These are phyloP conservation scores for Cladobotryum mycophilum DNA, from an alignment of 2,329 filamentous ascomycete species.

Conservation along the genomic window DNA sequence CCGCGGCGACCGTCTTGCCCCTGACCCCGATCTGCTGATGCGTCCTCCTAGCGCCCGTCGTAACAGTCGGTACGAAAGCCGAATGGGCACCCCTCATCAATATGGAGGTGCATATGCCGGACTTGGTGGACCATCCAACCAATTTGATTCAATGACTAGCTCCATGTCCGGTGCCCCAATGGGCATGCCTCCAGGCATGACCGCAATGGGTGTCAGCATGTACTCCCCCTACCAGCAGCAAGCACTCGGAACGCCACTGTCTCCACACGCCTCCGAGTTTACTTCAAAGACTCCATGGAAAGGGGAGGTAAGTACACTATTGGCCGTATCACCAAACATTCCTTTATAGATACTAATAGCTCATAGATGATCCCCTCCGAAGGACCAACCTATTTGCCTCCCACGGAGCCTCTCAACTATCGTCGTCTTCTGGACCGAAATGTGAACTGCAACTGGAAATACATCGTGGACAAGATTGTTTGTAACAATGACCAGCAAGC, in stretches of 20 bases:
- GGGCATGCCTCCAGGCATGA: constrained; percentile 28
- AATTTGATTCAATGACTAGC: constrained; percentile 31
- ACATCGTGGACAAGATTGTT: constrained; percentile 98
- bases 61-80: constrained; percentile 40
- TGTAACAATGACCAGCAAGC: constrained; percentile 99
- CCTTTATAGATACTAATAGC: constrained; percentile 12
- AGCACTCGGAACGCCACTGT: constrained; percentile 58
- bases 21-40: constrained; percentile 43
- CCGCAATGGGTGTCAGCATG: constrained; percentile 35
- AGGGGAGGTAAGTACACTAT: constrained; percentile 37
- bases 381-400: constrained; percentile 72
- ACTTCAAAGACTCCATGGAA: constrained; percentile 54
- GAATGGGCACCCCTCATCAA: constrained; percentile 32
- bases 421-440: constrained; percentile 90
- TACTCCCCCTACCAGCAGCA: constrained; percentile 49
- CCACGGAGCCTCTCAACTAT: constrained; percentile 92
- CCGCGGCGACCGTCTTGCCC: constrained; percentile 40
- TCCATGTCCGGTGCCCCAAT: constrained; percentile 29
- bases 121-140: constrained; percentile 22
- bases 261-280: constrained; percentile 69
- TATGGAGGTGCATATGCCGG: constrained; percentile 29
- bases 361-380: constrained; percentile 44
- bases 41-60: constrained; percentile 39
- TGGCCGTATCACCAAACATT: constrained; percentile 14
- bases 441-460: constrained; percentile 98